Percentiles rank a stretch among this genome's conserved stretches.
Evolutionary conservation across 106 monocot species (phyloP).

Genomic region (Iris macrosiphon): DNA sequence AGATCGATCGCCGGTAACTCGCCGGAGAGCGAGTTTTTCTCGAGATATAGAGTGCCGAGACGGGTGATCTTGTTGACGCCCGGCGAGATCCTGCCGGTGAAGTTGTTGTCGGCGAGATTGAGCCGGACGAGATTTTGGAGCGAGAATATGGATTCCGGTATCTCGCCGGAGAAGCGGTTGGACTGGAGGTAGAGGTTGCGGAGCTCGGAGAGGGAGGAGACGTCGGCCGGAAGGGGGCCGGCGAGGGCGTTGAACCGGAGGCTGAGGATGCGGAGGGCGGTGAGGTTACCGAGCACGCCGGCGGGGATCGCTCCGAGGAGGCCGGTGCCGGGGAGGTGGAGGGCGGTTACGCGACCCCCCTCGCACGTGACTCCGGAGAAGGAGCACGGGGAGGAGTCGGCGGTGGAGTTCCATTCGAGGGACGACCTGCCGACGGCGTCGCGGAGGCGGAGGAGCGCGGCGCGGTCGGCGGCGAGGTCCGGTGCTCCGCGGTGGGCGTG

Average conservation of each 20-base stretch:
- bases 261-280: conserved; percentile 24
- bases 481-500: not conserved
- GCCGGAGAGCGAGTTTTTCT: conserved; percentile 31
- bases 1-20: conserved; percentile 38
- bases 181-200: conserved; percentile 33
- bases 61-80: conserved; percentile 27
- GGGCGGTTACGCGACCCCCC: conserved; percentile 14
- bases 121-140: conserved; percentile 16
- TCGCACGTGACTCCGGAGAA: conserved; percentile 33
- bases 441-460: conserved; percentile 25
- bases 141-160: conserved; percentile 16
- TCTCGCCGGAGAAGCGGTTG: conserved; percentile 26
- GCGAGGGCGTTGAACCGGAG: conserved; percentile 39
- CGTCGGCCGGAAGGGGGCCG: conserved; percentile 28
- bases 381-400: conserved; percentile 19
- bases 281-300: conserved; percentile 22
- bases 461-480: conserved; percentile 18
- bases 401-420: conserved; percentile 27
- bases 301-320: conserved; percentile 31
- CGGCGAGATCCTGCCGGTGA: conserved; percentile 29
- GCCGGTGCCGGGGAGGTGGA: conserved; percentile 36
- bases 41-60: conserved; percentile 28
- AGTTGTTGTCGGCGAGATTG: conserved; percentile 28
- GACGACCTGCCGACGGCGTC: conserved; percentile 19
- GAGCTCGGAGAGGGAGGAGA: conserved; percentile 15